Conservation (phyloP, 1,284 basidiomycete genomes). For the Puccinia polysora region DNA sequence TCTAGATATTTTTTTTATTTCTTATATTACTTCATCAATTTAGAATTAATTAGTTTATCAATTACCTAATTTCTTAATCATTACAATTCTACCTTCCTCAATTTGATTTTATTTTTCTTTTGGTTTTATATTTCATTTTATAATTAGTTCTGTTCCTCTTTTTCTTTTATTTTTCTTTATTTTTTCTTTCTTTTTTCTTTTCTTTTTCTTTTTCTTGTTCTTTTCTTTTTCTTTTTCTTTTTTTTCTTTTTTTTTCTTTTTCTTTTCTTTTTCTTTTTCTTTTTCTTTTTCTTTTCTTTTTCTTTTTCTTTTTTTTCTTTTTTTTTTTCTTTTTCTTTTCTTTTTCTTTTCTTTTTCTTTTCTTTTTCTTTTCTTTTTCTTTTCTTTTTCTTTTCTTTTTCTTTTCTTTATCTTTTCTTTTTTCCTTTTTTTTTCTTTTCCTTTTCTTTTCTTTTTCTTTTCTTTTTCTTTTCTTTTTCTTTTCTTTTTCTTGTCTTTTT, state of each 20-base stretch:
- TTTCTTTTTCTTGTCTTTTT: not conserved
- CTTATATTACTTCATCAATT: too few species aligned
- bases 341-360: not conserved
- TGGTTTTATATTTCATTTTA: too few species aligned
- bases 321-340: not conserved
- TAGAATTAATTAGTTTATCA: too few species aligned
- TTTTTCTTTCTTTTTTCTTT: too few species aligned
- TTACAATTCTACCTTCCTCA: too few species aligned
- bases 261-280: not conserved
- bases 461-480: not conserved
- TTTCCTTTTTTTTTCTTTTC: not conserved
- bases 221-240: not conserved
- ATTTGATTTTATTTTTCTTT: too few species aligned
- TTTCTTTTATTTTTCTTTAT: too few species aligned
- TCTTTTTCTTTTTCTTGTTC: too few species aligned
- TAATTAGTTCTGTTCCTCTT: too few species aligned
- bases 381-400: not conserved
- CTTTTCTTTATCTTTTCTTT: not conserved
- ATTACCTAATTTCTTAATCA: too few species aligned
- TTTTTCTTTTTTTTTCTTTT: not conserved
- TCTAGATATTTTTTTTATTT: too few species aligned
- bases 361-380: not conserved
- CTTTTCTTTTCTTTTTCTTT: not conserved
- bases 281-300: constrained; percentile 1
- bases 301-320: not conserved